Evolutionary conservation across 345 rosid species (phyloP), one percentile per base, ranked within the genome.

Genomic region (Citrus inodora): DNA sequence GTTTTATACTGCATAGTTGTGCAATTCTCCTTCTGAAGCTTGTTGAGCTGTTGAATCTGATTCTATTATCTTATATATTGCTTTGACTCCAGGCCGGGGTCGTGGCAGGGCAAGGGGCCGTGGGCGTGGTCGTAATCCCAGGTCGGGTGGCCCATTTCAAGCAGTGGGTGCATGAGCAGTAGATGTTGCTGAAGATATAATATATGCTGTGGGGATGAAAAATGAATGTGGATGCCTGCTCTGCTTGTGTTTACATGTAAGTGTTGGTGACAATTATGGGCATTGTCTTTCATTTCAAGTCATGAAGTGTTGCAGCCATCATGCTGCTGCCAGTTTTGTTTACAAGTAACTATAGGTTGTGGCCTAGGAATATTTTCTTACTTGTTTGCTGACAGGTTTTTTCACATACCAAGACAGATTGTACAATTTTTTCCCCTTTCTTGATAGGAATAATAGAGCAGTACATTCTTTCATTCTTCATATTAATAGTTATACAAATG

Each of bases 361-460:
- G 28, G 71, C 40, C 9, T 79, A 76, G 85, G 77, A 46, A 62
- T 60, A 33, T 76, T 71, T 60, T 59, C 40, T 35, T 61, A 25
- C 59, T 53, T 40, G 24, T 19, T 82, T 42, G 62, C 62, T 62
- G 51, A 55, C 42, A 6, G 56, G 16, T 60, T 37, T 60, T 77
- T 35, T 73, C 24, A 63, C 67, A 71, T 76, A 77, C 16, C 62
- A 30, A 37, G 51, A 35, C 51, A 55, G 55, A 78, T 69, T 78
- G 84, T 81, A 84, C 80, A 78, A 37, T 63, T 68, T 76, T 74
- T 35, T 21, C 48, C 46, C 46, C 6, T 7, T 67, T 35, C 35
- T 16, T 7, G 14, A 42, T 80, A 83, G 70, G n/a, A 83, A 83
- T 83, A 80, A 80, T 80, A 83, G 82, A 80, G 86, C 81, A 83